Evolutionary conservation across 257 asterid species (phyloP).

Genomic region (Nicotiana noctiflora): DNA sequence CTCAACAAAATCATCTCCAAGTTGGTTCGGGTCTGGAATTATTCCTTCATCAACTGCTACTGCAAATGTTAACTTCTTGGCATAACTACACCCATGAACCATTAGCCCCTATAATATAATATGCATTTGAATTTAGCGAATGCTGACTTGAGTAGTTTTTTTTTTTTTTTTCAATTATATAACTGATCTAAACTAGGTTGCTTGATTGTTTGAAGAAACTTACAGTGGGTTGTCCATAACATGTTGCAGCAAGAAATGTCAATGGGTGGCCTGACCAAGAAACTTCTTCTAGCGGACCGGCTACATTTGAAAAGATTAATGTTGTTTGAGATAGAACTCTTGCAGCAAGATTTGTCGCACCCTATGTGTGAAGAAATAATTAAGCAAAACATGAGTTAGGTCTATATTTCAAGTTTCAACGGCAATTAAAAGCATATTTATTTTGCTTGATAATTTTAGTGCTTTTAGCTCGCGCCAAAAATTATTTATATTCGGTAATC

Average conservation of each 20-base stretch:
- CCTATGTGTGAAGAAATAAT: neutral
- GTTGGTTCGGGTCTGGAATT: neutral
- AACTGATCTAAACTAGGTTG: neutral
- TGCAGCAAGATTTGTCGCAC: neutral
- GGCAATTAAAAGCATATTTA: neutral
- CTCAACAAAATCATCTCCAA: too few relatives aligned
- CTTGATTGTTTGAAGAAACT: neutral
- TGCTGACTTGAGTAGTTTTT: neutral
- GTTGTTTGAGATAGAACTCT: neutral
- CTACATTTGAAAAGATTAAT: neutral
- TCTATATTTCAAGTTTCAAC: neutral
- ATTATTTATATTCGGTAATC: too few relatives aligned
- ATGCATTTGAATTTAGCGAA: too few relatives aligned
- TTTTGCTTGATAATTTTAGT: too few relatives aligned
- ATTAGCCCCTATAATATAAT: neutral
- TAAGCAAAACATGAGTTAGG: neutral
- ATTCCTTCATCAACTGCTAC: neutral
- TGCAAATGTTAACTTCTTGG: neutral
- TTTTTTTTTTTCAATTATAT: neutral
- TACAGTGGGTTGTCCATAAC: neutral
- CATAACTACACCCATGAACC: slow-evolving; percentile 4
- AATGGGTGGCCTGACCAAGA: neutral
- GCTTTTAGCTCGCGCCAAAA: too few relatives aligned
- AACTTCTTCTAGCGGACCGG: neutral
- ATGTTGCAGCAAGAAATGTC: neutral